phyloP scores from a whole-genome alignment of 192 early-diverging fungal species.

The Linnemannia schmuckeri region DNA sequence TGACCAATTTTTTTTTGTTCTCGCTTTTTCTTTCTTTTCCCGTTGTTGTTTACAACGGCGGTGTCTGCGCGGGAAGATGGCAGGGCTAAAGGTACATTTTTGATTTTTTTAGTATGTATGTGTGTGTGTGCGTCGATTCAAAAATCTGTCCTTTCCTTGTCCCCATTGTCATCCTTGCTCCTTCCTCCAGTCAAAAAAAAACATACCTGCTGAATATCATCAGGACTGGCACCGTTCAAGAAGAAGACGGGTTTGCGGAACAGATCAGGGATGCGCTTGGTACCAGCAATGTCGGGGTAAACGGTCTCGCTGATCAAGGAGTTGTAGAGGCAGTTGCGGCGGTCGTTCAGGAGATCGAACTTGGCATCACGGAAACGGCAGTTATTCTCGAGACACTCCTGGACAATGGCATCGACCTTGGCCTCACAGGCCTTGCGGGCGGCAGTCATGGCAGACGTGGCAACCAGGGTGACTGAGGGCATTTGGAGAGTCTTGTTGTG shows the following conservation, averaged over 20 bases:
- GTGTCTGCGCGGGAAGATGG: constrained; percentile 5
- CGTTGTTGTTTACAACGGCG: neutral
- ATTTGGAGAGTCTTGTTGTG: constrained; percentile 43
- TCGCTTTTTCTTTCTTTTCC: neutral
- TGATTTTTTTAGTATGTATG: neutral
- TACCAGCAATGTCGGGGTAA: constrained; percentile 42
- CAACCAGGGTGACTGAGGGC: constrained; percentile 37
- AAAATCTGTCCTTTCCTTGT: neutral
- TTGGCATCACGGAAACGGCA: constrained; percentile 51
- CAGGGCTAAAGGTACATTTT: neutral
- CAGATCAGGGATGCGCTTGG: constrained; percentile 51
- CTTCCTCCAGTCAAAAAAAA: neutral
- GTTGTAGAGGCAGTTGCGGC: constrained; percentile 49
- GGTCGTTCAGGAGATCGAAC: constrained; percentile 51
- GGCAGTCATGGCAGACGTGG: constrained; percentile 40
- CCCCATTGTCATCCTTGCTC: neutral
- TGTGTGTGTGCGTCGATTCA: neutral
- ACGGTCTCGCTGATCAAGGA: constrained; percentile 51
- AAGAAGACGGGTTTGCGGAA: constrained; percentile 67
- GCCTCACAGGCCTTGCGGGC: constrained; percentile 32
- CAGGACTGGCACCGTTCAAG: constrained; percentile 55
- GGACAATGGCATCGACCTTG: constrained; percentile 54
- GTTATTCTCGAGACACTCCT: constrained; percentile 46
- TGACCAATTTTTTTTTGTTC: neutral
- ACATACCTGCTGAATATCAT: constrained; percentile 56